Evolutionary conservation across 192 early-diverging fungal species (phyloP).

Genomic region (Backusella sp.): DNA sequence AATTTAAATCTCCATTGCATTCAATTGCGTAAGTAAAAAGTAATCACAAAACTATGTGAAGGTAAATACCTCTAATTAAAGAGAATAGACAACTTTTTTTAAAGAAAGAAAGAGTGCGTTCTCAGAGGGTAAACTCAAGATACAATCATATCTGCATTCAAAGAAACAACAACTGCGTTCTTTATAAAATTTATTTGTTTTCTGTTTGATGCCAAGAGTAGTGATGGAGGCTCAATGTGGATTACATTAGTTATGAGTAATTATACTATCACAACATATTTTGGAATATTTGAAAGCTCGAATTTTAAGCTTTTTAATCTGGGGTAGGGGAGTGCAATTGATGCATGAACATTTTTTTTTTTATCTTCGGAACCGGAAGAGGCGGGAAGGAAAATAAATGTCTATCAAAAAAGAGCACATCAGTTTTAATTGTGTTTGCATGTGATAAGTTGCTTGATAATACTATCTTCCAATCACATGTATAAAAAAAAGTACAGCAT

Average conservation of each 20-base stretch:
- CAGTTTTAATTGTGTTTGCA: background rate
- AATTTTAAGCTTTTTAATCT: no score
- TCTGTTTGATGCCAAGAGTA: background rate
- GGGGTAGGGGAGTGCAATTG: background rate
- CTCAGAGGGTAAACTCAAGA: no score
- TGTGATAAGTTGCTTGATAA: background rate
- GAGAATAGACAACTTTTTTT: no score
- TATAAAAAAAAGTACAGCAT: background rate
- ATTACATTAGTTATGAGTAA: no score
- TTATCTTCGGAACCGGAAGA: background rate
- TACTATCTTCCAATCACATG: background rate
- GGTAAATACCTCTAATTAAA: no score
- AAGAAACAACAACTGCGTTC: background rate
- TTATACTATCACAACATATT: background rate
- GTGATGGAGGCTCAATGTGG: background rate
- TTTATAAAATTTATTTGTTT: background rate
- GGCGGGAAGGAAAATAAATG: background rate
- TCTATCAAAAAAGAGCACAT: background rate
- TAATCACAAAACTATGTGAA: no score
- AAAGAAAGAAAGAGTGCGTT: no score
- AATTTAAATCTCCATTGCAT: no score
- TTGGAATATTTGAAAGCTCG: no score
- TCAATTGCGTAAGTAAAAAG: no score
- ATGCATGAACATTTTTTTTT: background rate
- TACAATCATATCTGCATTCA: background rate